Evolutionary conservation across 108 stramenopile species (phyloP).

Genomic region (Epithemia pelagica): DNA sequence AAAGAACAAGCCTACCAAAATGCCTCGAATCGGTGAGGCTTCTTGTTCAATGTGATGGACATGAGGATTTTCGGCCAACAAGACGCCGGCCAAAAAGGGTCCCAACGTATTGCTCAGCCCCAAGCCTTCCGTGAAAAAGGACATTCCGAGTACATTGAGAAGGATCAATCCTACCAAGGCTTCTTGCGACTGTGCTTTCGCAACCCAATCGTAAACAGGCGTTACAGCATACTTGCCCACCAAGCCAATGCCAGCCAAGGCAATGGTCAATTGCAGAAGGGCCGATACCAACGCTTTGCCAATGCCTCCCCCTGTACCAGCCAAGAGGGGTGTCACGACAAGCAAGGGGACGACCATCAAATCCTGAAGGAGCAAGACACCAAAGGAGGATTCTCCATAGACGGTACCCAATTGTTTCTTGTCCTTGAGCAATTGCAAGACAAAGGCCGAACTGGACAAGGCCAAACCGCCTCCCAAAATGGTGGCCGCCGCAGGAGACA

Average conservation of each 20-base stretch:
- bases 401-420: slow-evolving; percentile 73
- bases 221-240: slow-evolving; percentile 71
- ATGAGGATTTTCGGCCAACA: slow-evolving; percentile 79
- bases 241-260: slow-evolving; percentile 58
- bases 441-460: slow-evolving; percentile 89
- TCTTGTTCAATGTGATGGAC: slow-evolving; percentile 82
- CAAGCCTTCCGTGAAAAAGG: slow-evolving; percentile 85
- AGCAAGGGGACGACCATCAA: slow-evolving; percentile 90
- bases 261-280: slow-evolving; percentile 69
- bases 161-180: slow-evolving; percentile 85
- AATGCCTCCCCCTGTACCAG: slow-evolving; percentile 55
- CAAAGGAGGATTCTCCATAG: slow-evolving; percentile 87
- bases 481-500: slow-evolving; percentile 59
- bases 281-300: slow-evolving; percentile 63
- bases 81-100: slow-evolving; percentile 87
- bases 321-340: slow-evolving; percentile 84
- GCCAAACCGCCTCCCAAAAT: slow-evolving; percentile 88
- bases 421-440: slow-evolving; percentile 85
- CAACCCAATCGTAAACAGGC: slow-evolving; percentile 73
- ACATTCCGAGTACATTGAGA: slow-evolving; percentile 80
- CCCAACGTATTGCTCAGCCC: slow-evolving; percentile 92
- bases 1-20: slow-evolving; percentile 92
- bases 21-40: slow-evolving; percentile 85
- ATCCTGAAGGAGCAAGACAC: slow-evolving; percentile 88
- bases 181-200: slow-evolving; percentile 67